These are phyloP conservation scores for Syncephalastrum racemosum DNA, from an alignment of 371 early-diverging fungal genomes.

Conservation along the genomic window DNA sequence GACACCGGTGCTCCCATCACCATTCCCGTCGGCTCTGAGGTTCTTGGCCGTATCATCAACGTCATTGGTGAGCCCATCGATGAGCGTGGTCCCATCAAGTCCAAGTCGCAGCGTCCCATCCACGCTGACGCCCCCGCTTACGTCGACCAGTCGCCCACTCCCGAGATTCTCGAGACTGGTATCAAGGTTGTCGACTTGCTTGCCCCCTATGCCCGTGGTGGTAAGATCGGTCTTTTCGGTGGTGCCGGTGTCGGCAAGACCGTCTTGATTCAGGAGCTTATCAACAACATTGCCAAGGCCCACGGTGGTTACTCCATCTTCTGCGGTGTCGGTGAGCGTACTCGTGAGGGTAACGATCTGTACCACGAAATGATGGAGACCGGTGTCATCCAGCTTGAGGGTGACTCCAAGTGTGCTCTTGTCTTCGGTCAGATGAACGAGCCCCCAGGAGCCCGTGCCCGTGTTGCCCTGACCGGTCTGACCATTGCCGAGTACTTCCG, in stretches of 20 bases:
- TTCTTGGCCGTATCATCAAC: slow-evolving; percentile 98
- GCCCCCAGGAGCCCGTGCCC: slow-evolving; percentile 99
- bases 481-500: slow-evolving; percentile 99
- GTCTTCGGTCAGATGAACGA: slow-evolving; percentile 99
- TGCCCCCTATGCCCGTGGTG: slow-evolving; percentile 95
- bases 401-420: slow-evolving; percentile 93
- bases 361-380: slow-evolving; percentile 96
- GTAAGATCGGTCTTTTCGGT: slow-evolving; percentile 71
- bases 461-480: slow-evolving; percentile 97
- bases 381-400: slow-evolving; percentile 93
- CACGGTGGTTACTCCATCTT: slow-evolving; percentile 98
- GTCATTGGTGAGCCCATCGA: slow-evolving; percentile 99
- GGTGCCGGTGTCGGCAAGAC: slow-evolving; percentile 90
- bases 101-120: slow-evolving; percentile 82
- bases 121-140: slow-evolving; percentile 92
- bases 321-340: slow-evolving; percentile 96
- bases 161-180: slow-evolving; percentile 94
- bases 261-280: slow-evolving; percentile 95
- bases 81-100: slow-evolving; percentile 94
- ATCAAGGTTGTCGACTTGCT: slow-evolving; percentile 97
- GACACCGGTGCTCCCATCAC: slow-evolving; percentile 96
- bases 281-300: slow-evolving; percentile 97
- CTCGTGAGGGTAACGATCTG: slow-evolving; percentile 97
- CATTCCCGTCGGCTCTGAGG: slow-evolving; percentile 95
- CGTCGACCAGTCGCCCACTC: slow-evolving; percentile 92